Evolutionary conservation across 179 eudicot genomes (phyloP).

Genomic region (Camellia oleifera): DNA sequence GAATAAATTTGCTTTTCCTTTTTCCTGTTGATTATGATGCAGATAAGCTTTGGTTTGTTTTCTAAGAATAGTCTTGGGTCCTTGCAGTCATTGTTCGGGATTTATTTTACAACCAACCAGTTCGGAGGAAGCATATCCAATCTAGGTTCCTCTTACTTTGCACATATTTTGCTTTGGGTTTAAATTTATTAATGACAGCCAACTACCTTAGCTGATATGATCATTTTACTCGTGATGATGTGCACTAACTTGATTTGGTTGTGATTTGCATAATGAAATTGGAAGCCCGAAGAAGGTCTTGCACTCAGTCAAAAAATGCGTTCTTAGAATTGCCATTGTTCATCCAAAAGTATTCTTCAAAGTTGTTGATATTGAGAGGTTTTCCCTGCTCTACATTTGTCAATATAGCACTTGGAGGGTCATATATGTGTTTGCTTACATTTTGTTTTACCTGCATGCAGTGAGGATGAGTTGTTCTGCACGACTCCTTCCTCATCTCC

Average conservation of each 20-base stretch:
- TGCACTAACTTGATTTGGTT: slow-evolving; percentile 14
- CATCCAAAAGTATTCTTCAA: slow-evolving; percentile 60
- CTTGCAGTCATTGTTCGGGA: slow-evolving; percentile 81
- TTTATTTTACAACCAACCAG: slow-evolving; percentile 96
- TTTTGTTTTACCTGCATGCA: slow-evolving; percentile 39
- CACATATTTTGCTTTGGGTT: background rate
- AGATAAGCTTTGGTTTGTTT: background rate
- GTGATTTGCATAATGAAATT: slow-evolving; percentile 22
- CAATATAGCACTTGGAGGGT: slow-evolving; percentile 9
- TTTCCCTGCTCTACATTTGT: slow-evolving; percentile 10
- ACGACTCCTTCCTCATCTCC: slow-evolving; percentile 64
- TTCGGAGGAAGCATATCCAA: slow-evolving; percentile 76
- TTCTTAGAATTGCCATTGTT: slow-evolving; percentile 70
- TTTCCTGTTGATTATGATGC: background rate
- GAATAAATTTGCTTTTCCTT: background rate
- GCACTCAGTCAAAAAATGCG: slow-evolving; percentile 64
- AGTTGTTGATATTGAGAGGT: slow-evolving; percentile 81
- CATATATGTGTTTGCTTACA: slow-evolving; percentile 11
- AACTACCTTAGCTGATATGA: background rate
- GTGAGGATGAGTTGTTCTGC: slow-evolving; percentile 73
- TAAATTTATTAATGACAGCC: background rate
- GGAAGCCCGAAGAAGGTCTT: slow-evolving; percentile 75
- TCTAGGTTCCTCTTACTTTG: slow-evolving; percentile 48
- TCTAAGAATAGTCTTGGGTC: slow-evolving; percentile 1
- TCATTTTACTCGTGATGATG: background rate